phyloP scores from a whole-genome alignment of 352 stramenopile genomes.

The Plasmopara halstedii region DNA sequence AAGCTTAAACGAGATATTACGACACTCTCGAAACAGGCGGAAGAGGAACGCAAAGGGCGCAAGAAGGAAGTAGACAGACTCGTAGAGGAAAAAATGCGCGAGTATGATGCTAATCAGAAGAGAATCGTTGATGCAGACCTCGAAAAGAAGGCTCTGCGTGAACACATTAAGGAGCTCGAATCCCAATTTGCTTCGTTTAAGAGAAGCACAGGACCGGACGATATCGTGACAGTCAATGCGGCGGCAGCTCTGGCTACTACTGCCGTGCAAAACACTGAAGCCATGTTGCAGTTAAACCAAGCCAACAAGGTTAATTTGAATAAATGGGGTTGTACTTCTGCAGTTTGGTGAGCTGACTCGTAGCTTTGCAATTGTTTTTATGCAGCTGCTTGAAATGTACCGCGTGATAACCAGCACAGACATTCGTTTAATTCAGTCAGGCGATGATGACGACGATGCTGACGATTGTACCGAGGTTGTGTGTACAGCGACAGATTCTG shows the following conservation, averaged over 20 bases:
- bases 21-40: slow-evolving; percentile 42
- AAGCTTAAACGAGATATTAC: slow-evolving; percentile 63
- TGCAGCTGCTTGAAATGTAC: slow-evolving; percentile 70
- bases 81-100: slow-evolving; percentile 36
- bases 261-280: slow-evolving; percentile 37
- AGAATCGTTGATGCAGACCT: slow-evolving; percentile 19
- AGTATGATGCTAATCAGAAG: slow-evolving; percentile 28
- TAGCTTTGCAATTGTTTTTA: background rate
- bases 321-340: background rate
- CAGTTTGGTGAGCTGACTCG: background rate
- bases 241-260: slow-evolving; percentile 19
- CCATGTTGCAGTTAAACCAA: slow-evolving; percentile 48
- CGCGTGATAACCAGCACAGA: slow-evolving; percentile 70
- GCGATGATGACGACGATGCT: slow-evolving; percentile 42
- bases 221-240: slow-evolving; percentile 30
- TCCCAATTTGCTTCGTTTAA: slow-evolving; percentile 43
- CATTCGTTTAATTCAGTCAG: slow-evolving; percentile 59
- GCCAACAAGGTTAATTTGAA: slow-evolving; percentile 49
- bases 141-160: slow-evolving; percentile 32
- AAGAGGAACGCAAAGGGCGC: slow-evolving; percentile 38
- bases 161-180: slow-evolving; percentile 49
- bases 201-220: slow-evolving; percentile 28
- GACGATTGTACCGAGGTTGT: slow-evolving; percentile 56
- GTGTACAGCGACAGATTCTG: slow-evolving; percentile 60
- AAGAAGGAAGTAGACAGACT: slow-evolving; percentile 40